phyloP scores from a whole-genome alignment of 192 early-diverging fungal genomes.

The Rhizophagus sp. region DNA sequence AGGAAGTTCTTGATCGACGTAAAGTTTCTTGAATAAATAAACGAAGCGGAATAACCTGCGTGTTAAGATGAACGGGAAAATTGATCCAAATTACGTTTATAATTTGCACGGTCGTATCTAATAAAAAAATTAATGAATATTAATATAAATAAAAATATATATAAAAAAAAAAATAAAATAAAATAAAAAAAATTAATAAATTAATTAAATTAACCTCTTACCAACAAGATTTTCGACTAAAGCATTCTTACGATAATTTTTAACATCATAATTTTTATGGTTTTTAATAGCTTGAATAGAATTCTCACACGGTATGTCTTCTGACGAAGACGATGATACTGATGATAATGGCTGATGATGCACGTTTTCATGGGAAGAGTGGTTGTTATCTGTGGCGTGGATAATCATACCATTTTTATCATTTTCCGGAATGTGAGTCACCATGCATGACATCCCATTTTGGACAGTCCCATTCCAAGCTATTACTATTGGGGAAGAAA shows the following conservation, averaged over 20 bases:
- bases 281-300: no score
- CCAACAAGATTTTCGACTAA: constrained; percentile 12
- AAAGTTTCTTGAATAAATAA: constrained; percentile 74
- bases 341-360: no score
- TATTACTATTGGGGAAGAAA: not conserved
- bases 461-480: not conserved
- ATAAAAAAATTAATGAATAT: constrained; percentile 22
- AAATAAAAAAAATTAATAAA: no score
- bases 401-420: not conserved
- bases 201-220: not conserved
- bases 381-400: not conserved
- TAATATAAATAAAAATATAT: not conserved
- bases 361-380: not conserved
- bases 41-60: constrained; percentile 53
- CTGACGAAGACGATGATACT: no score
- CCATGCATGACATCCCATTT: not conserved
- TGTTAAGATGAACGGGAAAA: constrained; percentile 22
- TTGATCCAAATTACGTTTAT: constrained; percentile 57
- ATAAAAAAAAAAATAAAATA: not conserved
- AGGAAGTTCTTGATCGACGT: constrained; percentile 74
- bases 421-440: not conserved
- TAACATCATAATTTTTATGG: not conserved
- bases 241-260: not conserved
- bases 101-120: constrained; percentile 51
- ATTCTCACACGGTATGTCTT: not conserved